Conservation (phyloP, 1,139 yeast species). For the Scheffersomyces parashehatae region DNA sequence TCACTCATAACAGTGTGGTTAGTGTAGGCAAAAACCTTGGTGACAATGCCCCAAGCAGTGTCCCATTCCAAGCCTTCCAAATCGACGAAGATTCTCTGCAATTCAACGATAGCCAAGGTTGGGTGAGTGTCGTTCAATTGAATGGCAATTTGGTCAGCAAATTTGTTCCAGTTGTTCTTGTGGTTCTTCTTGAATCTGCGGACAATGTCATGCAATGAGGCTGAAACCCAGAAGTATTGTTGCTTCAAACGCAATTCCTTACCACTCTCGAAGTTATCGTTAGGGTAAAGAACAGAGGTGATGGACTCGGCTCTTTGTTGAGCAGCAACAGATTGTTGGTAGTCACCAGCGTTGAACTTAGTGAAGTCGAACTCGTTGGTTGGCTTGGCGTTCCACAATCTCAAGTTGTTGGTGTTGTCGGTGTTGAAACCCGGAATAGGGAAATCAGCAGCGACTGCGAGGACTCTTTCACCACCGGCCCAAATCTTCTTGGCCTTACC, state of each 20-base stretch:
- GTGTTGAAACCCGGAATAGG: slow-evolving; percentile 93
- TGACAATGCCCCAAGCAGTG: slow-evolving; percentile 83
- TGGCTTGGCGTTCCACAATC: slow-evolving; percentile 91
- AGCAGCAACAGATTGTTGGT: slow-evolving; percentile 76
- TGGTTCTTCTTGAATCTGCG: slow-evolving; percentile 84
- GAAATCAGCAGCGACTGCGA: slow-evolving; percentile 91
- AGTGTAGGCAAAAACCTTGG: slow-evolving; percentile 83
- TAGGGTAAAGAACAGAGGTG: slow-evolving; percentile 89
- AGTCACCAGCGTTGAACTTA: slow-evolving; percentile 91
- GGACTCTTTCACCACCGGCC: slow-evolving; percentile 86
- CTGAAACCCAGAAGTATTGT: slow-evolving; percentile 97
- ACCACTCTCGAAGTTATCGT: slow-evolving; percentile 88
- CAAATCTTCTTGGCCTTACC: slow-evolving; percentile 61
- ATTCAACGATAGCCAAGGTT: slow-evolving; percentile 85
- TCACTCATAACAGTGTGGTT: slow-evolving; percentile 95
- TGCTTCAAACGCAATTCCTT: slow-evolving; percentile 92
- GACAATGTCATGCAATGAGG: slow-evolving; percentile 86
- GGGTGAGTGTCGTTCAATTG: slow-evolving; percentile 97
- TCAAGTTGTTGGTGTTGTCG: slow-evolving; percentile 79
- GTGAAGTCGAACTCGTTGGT: slow-evolving; percentile 89
- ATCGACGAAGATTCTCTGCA: slow-evolving; percentile 84
- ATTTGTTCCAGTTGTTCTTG: slow-evolving; percentile 71
- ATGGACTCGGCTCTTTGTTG: slow-evolving; percentile 91
- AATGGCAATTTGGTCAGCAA: slow-evolving; percentile 85
- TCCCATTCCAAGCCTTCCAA: slow-evolving; percentile 80